Base-by-base conservation (phyloP, 306 rosid genomes). In the Pyrus communis region DNA sequence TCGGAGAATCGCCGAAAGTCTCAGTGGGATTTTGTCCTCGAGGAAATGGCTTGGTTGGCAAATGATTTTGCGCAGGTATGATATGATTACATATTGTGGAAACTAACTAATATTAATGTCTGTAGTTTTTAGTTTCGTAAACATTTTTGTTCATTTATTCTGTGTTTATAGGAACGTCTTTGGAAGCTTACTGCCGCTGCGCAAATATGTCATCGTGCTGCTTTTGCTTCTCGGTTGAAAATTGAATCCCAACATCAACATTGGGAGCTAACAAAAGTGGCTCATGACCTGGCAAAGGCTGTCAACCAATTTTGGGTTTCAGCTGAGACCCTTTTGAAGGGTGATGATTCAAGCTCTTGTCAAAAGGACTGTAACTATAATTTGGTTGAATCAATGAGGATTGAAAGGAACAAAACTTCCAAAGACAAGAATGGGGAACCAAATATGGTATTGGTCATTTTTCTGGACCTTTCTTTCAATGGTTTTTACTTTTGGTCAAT, bases 31-130 rank as follows among this genome's bases (percentile, higher is more conserved):
- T 96, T 89, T 85, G 96, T 96, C 63, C 91, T 96, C 22, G 98
- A 93, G 86, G 99, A 96, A 84, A 93, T 96, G 97, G 85, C 94
- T 14, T 96, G 99, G 99, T 73, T 96, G 94, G 98, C 99, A 38
- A 96, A 93, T 82, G 99, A 96, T 96, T 93, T 91, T 89, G 93
- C 90, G 0, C 99, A 96, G 98, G 99, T 87, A 75, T 83, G 81
- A 82, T 80, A 82, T 86, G 72, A 67, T 69, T 73, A 54, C 27
- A 11, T 67, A 51, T 35, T 7, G 23, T 60, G 6, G 38, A 19
- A 18, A 11, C 25, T 11, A 35, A 35, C 49, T 21, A 66, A 45
- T 35, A 38, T 33, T 28, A 35, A 66, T 22, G 15, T 49, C 46
- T 15, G 1, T 23, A 28, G 4, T n/a, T 38, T 6, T 9, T 65